Conservation (phyloP, 2,329 filamentous ascomycete species). For the Aspergillus alliaceus region DNA sequence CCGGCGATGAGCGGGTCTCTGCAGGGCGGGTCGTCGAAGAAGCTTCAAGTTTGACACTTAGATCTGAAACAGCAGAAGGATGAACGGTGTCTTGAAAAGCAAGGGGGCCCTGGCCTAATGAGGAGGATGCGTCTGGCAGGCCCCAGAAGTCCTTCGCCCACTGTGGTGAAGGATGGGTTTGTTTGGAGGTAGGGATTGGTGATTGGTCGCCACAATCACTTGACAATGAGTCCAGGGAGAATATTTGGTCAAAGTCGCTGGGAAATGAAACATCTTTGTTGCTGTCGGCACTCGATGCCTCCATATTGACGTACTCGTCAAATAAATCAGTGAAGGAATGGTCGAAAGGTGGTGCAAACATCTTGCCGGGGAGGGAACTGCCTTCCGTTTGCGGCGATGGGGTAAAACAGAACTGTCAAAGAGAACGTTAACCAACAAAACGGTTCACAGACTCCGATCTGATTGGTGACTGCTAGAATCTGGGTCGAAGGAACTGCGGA, state of each 20-base stretch:
- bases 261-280: slow-evolving; percentile 51
- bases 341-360: slow-evolving; percentile 48
- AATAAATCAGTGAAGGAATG: slow-evolving; percentile 63
- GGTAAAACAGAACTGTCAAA: slow-evolving; percentile 22
- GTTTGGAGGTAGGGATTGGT: slow-evolving; percentile 48
- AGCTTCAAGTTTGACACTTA: slow-evolving; percentile 34
- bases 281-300: slow-evolving; percentile 51
- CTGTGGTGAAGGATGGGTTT: slow-evolving; percentile 44
- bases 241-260: slow-evolving; percentile 53
- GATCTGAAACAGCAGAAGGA: slow-evolving; percentile 34
- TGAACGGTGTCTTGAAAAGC: slow-evolving; percentile 41
- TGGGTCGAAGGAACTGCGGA: slow-evolving; percentile 22
- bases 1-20: slow-evolving; percentile 30
- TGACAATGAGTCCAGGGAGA: slow-evolving; percentile 51
- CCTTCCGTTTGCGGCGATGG: slow-evolving; percentile 43
- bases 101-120: slow-evolving; percentile 29
- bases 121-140: slow-evolving; percentile 49
- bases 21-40: slow-evolving; percentile 22
- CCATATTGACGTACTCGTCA: slow-evolving; percentile 62
- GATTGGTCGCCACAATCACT: slow-evolving; percentile 54
- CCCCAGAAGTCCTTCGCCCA: slow-evolving; percentile 56
- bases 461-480: slow-evolving; percentile 30
- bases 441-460: slow-evolving; percentile 19
- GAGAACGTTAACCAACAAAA: slow-evolving; percentile 16
- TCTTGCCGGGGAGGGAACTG: slow-evolving; percentile 51